phyloP scores from a whole-genome alignment of 2,329 filamentous ascomycete species.

The Paecilomyces formosus region DNA sequence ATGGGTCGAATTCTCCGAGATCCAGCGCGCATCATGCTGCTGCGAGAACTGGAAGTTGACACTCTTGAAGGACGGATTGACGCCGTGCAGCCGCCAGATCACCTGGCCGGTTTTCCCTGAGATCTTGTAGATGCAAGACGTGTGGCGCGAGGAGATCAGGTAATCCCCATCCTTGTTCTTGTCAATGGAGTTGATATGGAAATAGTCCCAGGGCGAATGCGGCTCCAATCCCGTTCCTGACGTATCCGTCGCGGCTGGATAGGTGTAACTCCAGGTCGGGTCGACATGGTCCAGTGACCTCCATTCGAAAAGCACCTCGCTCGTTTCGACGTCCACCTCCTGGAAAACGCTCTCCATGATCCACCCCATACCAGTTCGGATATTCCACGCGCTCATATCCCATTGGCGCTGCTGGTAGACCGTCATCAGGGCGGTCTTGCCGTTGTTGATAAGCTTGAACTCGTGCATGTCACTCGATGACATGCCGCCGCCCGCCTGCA shows the following conservation, averaged over 20 bases:
- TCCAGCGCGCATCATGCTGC: slow-evolving; percentile 35
- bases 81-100: slow-evolving; percentile 31
- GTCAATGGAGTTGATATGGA: slow-evolving; percentile 38
- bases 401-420: slow-evolving; percentile 37
- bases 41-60: slow-evolving; percentile 36
- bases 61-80: slow-evolving; percentile 28
- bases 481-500: slow-evolving; percentile 33
- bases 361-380: slow-evolving; percentile 41
- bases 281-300: slow-evolving; percentile 44
- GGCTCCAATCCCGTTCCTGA: slow-evolving; percentile 42
- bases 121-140: slow-evolving; percentile 33
- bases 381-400: slow-evolving; percentile 40
- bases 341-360: slow-evolving; percentile 48
- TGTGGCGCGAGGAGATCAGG: slow-evolving; percentile 35
- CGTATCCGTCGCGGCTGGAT: slow-evolving; percentile 36
- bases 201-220: slow-evolving; percentile 39
- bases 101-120: slow-evolving; percentile 32
- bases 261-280: slow-evolving; percentile 40
- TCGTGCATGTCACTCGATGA: slow-evolving; percentile 47
- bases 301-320: slow-evolving; percentile 43
- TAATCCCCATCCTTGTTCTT: slow-evolving; percentile 35
- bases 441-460: slow-evolving; percentile 41
- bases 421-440: slow-evolving; percentile 33
- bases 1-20: slow-evolving; percentile 31
- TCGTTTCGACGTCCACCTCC: slow-evolving; percentile 45